Conservation (phyloP, 179 eudicot species). For the Patellifolia procumbens region DNA sequence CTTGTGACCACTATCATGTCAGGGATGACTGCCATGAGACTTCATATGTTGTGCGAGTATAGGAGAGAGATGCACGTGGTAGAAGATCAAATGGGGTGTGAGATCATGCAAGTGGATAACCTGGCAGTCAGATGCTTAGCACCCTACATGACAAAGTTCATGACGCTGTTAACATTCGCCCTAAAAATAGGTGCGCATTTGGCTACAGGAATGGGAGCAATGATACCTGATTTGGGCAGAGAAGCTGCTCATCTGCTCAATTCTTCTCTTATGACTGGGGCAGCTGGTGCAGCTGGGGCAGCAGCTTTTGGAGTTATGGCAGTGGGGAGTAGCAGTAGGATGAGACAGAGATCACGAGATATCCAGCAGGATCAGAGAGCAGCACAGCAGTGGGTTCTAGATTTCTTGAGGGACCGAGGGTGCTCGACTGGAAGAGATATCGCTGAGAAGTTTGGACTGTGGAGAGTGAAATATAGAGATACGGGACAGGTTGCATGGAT, state of each 20-base stretch:
- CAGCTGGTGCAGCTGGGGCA: constrained; percentile 71
- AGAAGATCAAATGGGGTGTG: constrained; percentile 88
- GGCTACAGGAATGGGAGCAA: constrained; percentile 81
- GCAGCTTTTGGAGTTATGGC: constrained; percentile 75
- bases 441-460: constrained; percentile 90
- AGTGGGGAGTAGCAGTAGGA: constrained; percentile 38
- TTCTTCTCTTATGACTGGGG: constrained; percentile 63
- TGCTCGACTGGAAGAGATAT: constrained; percentile 85
- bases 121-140: constrained; percentile 69
- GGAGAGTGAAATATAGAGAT: constrained; percentile 91
- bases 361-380: constrained; percentile 56
- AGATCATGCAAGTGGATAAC: constrained; percentile 84
- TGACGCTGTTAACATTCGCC: constrained; percentile 83
- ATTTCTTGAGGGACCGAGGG: constrained; percentile 72
- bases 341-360: constrained; percentile 49
- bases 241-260: constrained; percentile 72
- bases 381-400: constrained; percentile 93
- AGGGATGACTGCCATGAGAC: constrained; percentile 82
- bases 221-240: constrained; percentile 88
- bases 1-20: constrained; percentile 72
- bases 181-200: constrained; percentile 93
- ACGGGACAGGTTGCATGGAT: constrained; percentile 93
- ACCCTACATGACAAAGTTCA: constrained; percentile 86
- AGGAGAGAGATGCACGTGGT: constrained; percentile 91
- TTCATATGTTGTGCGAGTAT: constrained; percentile 89